These are phyloP conservation scores for Trypanosoma brucei DNA, from an alignment of 208 protist genomes.

Conservation along the genomic window DNA sequence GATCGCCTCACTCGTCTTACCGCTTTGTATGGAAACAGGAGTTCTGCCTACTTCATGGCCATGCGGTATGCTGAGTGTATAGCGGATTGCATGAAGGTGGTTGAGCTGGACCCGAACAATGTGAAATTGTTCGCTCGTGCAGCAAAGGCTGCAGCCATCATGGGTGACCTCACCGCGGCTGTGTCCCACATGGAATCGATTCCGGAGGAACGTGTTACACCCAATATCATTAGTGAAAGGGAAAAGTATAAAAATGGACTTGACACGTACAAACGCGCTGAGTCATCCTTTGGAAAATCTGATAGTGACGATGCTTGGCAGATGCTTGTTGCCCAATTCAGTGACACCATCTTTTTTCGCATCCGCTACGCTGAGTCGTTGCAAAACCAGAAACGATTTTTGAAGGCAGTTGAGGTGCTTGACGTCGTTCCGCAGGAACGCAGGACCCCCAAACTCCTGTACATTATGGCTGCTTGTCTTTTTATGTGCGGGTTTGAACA, in stretches of 20 bases:
- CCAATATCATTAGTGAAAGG: constrained; percentile 36
- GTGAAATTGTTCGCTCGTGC: constrained; percentile 70
- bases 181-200: constrained; percentile 52
- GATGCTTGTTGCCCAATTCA: constrained; percentile 81
- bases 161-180: constrained; percentile 74
- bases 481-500: constrained; percentile 82
- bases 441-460: constrained; percentile 46
- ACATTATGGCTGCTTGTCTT: constrained; percentile 67
- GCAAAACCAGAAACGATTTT: constrained; percentile 49
- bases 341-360: constrained; percentile 66
- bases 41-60: constrained; percentile 86
- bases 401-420: constrained; percentile 58
- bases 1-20: constrained; percentile 57
- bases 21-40: constrained; percentile 83
- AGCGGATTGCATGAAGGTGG: constrained; percentile 70
- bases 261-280: constrained; percentile 56
- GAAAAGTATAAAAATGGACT: constrained; percentile 55
- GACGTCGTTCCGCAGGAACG: constrained; percentile 48
- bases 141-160: constrained; percentile 64
- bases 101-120: constrained; percentile 67
- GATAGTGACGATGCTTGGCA: constrained; percentile 80
- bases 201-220: constrained; percentile 32
- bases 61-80: constrained; percentile 76
- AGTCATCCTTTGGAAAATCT: constrained; percentile 53
- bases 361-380: constrained; percentile 78